Base-by-base conservation (phyloP, 371 early-diverging fungal species). In the Chytridium lagenaria region DNA sequence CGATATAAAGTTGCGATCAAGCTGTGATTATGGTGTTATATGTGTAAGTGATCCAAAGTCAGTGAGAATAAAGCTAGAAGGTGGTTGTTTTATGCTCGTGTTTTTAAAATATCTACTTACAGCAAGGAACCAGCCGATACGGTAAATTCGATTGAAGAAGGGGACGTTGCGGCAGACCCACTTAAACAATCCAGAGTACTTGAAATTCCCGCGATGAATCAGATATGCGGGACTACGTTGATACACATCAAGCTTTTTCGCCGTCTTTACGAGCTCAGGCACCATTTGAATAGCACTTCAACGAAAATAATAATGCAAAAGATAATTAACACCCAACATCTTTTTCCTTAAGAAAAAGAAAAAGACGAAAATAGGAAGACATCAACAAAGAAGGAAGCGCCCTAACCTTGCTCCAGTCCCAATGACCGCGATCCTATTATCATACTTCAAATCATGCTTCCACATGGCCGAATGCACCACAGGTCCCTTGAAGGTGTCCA, bases 141-240 rank as follows among this genome's bases (percentile, higher is more conserved):
- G 68, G 36, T 68, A 68, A 16, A 51, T 30, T 3, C 33, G 26
- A 61, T 44, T 33, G 66, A 78, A 67, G 37, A 75, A 77, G 2
- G 86, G 87, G 3, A 85, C 64, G 57, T 84, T 75, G 3, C 78
- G 66, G 73, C 85, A 85, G 30, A 80, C 10, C 30, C 67, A 72
- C 50, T 84, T 81, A 66, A 77, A 65, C 2, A 77, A 26, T 7
- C 3, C 22, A 1, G 67, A 50, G 50, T 79, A 83, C 10, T 68
- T 59, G 0, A 61, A 63, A 68, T 85, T 79, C 26, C 66, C 22
- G 26, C 76, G 73, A 2, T 81, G 81, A 12, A 75, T 19, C 12
- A 86, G 68, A 76, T 84, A 85, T 5, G 82, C 80, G 1, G 89
- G 84, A 0, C 86, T 83, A 15, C 87, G 81, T 52, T 86, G 86